Base-by-base conservation (phyloP, 306 rosid species). In the Clitoria ternatea region DNA sequence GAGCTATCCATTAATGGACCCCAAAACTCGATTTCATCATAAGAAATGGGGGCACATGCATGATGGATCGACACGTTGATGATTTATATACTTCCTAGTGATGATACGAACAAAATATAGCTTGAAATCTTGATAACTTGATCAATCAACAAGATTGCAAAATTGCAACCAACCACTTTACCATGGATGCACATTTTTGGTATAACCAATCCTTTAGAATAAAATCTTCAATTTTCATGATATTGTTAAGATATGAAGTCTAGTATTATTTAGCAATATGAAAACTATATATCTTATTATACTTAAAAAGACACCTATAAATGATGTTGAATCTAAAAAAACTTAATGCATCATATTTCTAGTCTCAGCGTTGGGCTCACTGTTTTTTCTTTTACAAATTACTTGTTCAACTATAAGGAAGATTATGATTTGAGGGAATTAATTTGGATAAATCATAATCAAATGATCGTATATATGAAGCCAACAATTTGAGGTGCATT, bases 11-110 rank as follows among this genome's bases (percentile, higher is more conserved):
- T 67, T 62, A 63, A 70, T 15, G 79, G 85, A 78, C 69, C 82
- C 79, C 81, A 32, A 70, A 52, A 27, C 75, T 49, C 66, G 77
- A 79, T 84, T 78, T 62, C 76, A 78, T 62, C 27, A 70, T n/a
- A 2, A 3, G 39, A 17, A 63, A 44, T 64, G 72, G 79, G 65
- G 74, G 57, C 71, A 62, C 45, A 29, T 29, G 15, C 22, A 68
- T 69, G 78, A 64, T 76, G 66, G 75, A 76, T 79, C 33, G 75
- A 61, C 70, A 57, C 43, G 42, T 66, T 33, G 60, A 69, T 27
- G 75, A 60, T n/a, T n/a, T n/a, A n/a, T n/a, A 27, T 23, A 64
- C 20, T 33, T 54, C 10, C n/a, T 37, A 9, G 23, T 66, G 17
- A 74, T 74, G 59, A 67, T 76, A 76, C 59, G 60, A 60, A 62